Evolutionary conservation across 164 flowering plant genomes (phyloP).

Genomic region (Vitis amurensis): DNA sequence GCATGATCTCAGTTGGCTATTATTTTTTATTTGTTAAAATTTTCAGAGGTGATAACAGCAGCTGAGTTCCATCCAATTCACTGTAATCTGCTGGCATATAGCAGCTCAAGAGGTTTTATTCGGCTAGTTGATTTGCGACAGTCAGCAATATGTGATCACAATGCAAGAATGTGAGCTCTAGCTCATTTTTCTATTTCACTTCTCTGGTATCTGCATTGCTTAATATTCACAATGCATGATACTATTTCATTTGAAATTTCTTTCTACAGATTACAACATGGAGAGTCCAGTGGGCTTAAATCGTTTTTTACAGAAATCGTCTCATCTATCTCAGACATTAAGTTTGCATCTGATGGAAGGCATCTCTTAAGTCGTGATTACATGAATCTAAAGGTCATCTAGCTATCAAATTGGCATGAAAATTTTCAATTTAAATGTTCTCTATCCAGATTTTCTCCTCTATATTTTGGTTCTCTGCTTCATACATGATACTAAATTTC

Average conservation of each 20-base stretch:
- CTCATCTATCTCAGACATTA: slow-evolving; percentile 71
- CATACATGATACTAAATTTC: no score
- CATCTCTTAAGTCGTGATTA: slow-evolving; percentile 81
- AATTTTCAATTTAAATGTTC: neutral
- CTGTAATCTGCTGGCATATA: slow-evolving; percentile 80
- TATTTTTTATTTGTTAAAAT: slow-evolving; percentile 8
- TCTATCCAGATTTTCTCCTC: neutral
- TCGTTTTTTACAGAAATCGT: slow-evolving; percentile 79
- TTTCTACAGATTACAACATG: slow-evolving; percentile 58
- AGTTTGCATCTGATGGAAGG: slow-evolving; percentile 70
- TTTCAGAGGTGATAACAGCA: slow-evolving; percentile 82
- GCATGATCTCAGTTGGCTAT: no score
- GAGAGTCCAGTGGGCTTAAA: slow-evolving; percentile 48
- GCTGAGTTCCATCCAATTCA: slow-evolving; percentile 83
- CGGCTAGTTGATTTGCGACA: slow-evolving; percentile 85
- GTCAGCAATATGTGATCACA: slow-evolving; percentile 78
- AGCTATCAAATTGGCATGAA: neutral
- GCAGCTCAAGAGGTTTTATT: slow-evolving; percentile 82
- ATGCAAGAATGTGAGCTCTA: slow-evolving; percentile 62
- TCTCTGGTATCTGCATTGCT: neutral
- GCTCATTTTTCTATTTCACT: slow-evolving; percentile 1
- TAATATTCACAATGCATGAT: neutral
- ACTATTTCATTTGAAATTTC: slow-evolving; percentile 6
- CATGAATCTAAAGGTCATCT: slow-evolving; percentile 76
- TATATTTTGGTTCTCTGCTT: neutral